Evolutionary conservation across 2,329 filamentous ascomycete species (phyloP).

Genomic region (Aspergillus sp.): DNA sequence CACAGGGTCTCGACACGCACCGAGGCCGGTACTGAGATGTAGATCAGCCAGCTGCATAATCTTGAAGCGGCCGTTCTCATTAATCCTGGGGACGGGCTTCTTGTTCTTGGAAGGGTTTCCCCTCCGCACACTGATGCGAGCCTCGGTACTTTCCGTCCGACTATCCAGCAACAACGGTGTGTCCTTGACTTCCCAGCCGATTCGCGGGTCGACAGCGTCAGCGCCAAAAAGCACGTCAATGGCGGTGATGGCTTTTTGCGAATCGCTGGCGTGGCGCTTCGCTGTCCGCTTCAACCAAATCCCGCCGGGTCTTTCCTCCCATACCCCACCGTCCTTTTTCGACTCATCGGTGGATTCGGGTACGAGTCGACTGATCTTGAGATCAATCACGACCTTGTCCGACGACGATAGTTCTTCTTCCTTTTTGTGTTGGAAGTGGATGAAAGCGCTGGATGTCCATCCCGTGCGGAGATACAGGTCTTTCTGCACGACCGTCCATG

Average conservation of each 20-base stretch:
- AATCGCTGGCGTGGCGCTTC: conserved; percentile 72
- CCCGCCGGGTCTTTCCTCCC: conserved; percentile 75
- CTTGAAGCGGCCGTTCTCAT: conserved; percentile 91
- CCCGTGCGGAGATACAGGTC: conserved; percentile 77
- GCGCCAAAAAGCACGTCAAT: conserved; percentile 86
- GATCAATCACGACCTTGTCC: conserved; percentile 77
- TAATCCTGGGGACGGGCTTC: conserved; percentile 73
- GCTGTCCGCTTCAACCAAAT: conserved; percentile 79
- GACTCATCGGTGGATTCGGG: conserved; percentile 59
- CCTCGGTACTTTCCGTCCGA: conserved; percentile 59
- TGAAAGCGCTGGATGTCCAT: conserved; percentile 73
- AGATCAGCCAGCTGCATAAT: conserved; percentile 96
- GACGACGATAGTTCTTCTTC: conserved; percentile 75
- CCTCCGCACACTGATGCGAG: conserved; percentile 74
- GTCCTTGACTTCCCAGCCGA: conserved; percentile 78
- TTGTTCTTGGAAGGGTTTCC: conserved; percentile 64
- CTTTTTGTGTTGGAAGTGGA: conserved; percentile 79
- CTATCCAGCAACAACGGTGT: conserved; percentile 70
- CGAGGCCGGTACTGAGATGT: conserved; percentile 87
- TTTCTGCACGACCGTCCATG: conserved; percentile 85
- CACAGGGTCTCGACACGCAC: conserved; percentile 80
- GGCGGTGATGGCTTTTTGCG: conserved; percentile 70
- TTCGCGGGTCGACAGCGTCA: conserved; percentile 85
- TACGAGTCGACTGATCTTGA: conserved; percentile 71
- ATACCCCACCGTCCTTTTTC: conserved; percentile 60